A percentile compares a stretch with the other conserved stretches of the same genome.
Conservation (phyloP, 768 basidiomycete species). For the Leccinum barrowsii region DNA sequence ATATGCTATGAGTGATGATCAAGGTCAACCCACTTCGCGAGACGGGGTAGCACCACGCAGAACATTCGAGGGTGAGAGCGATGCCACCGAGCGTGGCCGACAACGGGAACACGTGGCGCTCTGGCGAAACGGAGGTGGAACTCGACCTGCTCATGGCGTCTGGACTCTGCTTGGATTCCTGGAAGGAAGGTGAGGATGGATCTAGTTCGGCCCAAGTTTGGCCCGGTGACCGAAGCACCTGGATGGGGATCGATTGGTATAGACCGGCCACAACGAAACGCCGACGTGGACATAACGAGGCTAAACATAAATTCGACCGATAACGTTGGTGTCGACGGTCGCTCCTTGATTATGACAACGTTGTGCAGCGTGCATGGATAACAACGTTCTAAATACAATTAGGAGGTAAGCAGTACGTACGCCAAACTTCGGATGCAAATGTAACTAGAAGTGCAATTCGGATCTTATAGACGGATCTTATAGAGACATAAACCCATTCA, state of each 20-base stretch:
- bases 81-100: conserved; percentile 15
- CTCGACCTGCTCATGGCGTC: neutral
- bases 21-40: conserved; percentile 23
- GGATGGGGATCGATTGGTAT: neutral
- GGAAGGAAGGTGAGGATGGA: neutral
- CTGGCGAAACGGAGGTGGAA: conserved; percentile 3
- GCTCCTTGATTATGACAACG: too few species aligned
- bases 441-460: neutral
- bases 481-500: neutral
- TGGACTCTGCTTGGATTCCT: neutral
- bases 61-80: conserved; percentile 15
- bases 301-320: neutral
- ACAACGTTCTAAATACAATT: neutral
- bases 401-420: neutral
- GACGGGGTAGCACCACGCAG: conserved; percentile 26
- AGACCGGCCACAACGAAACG: neutral
- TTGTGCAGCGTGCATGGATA: too few species aligned
- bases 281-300: too few species aligned
- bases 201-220: neutral
- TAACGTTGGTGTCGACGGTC: neutral
- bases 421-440: neutral
- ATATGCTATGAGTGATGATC: conserved; percentile 26
- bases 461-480: neutral
- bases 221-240: too few species aligned
- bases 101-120: conserved; percentile 19